phyloP scores from a whole-genome alignment of 495 filamentous ascomycete genomes.

The Aspergillus indologenus region DNA sequence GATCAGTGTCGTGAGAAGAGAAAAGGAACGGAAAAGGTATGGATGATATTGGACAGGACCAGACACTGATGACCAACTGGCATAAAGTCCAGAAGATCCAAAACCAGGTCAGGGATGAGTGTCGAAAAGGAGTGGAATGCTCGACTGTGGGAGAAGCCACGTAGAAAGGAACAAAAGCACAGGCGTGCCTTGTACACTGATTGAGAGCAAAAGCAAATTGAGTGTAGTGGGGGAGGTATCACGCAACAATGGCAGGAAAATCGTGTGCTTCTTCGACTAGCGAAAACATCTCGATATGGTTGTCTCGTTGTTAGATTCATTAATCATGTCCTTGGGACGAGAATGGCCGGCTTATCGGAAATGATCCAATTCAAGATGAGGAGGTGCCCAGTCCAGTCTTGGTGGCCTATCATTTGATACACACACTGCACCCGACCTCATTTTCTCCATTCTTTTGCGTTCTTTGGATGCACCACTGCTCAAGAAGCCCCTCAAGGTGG shows the following conservation, averaged over 20 bases:
- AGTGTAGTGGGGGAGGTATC: slow-evolving; percentile 6
- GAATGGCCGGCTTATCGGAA: slow-evolving; percentile 24
- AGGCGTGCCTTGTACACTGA: neutral
- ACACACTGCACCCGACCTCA: slow-evolving; percentile 31
- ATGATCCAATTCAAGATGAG: slow-evolving; percentile 38
- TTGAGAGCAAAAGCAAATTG: neutral
- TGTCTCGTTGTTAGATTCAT: slow-evolving; percentile 14
- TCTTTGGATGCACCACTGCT: slow-evolving; percentile 31
- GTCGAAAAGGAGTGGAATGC: neutral
- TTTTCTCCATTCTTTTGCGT: slow-evolving; percentile 30
- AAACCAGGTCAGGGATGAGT: neutral
- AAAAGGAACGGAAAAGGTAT: neutral
- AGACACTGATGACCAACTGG: neutral
- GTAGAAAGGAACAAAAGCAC: neutral
- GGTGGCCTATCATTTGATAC: slow-evolving; percentile 37
- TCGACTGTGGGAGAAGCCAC: neutral
- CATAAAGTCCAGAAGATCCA: neutral
- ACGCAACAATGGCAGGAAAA: neutral
- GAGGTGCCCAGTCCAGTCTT: slow-evolving; percentile 43
- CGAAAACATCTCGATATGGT: slow-evolving; percentile 9
- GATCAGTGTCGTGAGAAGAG: neutral
- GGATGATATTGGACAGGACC: neutral
- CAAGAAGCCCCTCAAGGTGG: slow-evolving; percentile 40
- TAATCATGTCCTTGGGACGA: slow-evolving; percentile 13
- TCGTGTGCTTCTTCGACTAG: slow-evolving; percentile 16